phyloP scores from a whole-genome alignment of 2,329 filamentous ascomycete species.

The Penicillium sp. region DNA sequence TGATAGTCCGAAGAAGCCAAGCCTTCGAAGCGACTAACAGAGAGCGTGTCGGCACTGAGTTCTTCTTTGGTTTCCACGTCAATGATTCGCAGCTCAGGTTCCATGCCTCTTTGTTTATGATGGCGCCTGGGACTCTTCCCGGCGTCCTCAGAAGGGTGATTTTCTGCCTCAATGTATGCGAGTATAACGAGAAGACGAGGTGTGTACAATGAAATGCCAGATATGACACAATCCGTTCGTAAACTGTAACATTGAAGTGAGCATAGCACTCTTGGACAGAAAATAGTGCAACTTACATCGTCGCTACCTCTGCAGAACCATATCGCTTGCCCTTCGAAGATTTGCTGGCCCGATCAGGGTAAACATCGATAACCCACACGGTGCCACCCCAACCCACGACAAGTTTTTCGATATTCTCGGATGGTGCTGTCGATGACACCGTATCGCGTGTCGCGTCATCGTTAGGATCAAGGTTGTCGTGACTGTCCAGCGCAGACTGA shows the following conservation, averaged over 20 bases:
- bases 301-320: slow-evolving; percentile 83
- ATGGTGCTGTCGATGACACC: slow-evolving; percentile 44
- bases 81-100: slow-evolving; percentile 86
- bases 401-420: slow-evolving; percentile 63
- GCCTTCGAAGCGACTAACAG: slow-evolving; percentile 80
- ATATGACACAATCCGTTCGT: slow-evolving; percentile 96
- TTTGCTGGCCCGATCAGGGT: slow-evolving; percentile 68
- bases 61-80: slow-evolving; percentile 80
- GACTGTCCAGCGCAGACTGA: slow-evolving; percentile 70
- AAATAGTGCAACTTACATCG: slow-evolving; percentile 65
- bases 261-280: slow-evolving; percentile 12
- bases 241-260: slow-evolving; percentile 56
- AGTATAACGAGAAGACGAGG: slow-evolving; percentile 86
- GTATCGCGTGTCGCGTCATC: slow-evolving; percentile 36
- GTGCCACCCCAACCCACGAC: slow-evolving; percentile 94
- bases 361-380: slow-evolving; percentile 92
- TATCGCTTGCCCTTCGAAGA: slow-evolving; percentile 67
- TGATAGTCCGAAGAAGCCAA: slow-evolving; percentile 91
- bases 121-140: slow-evolving; percentile 54
- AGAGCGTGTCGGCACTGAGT: slow-evolving; percentile 80
- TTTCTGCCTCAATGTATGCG: slow-evolving; percentile 77
- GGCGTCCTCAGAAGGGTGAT: slow-evolving; percentile 60
- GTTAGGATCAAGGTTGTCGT: slow-evolving; percentile 53
- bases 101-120: slow-evolving; percentile 72
- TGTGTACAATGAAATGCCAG: slow-evolving; percentile 94